Conservation (phyloP, 2,329 filamentous ascomycete genomes). For the Verticillium klebahnii region DNA sequence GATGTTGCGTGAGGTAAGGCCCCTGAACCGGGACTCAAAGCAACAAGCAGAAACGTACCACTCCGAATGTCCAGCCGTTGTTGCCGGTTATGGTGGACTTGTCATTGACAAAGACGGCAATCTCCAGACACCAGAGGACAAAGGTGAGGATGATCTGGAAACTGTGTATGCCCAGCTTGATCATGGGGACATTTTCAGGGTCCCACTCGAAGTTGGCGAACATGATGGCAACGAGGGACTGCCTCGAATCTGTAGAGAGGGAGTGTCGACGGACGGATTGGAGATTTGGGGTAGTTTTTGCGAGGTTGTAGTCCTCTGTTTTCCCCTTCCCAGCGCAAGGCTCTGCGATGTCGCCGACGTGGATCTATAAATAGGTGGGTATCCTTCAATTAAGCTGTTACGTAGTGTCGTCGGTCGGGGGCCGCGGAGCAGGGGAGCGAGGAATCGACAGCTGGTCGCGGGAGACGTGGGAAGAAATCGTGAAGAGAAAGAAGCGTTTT, state of each 20-base stretch:
- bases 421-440: not conserved
- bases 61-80: slow-evolving; percentile 59
- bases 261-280: not conserved
- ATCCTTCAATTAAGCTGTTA: not conserved
- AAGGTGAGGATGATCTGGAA: slow-evolving; percentile 50
- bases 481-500: not conserved
- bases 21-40: not conserved
- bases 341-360: not conserved
- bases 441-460: not conserved
- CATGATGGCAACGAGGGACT: slow-evolving; percentile 23
- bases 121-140: slow-evolving; percentile 54
- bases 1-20: not conserved
- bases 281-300: not conserved
- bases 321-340: not conserved
- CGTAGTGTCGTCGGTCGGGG: not conserved
- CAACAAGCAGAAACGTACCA: slow-evolving; percentile 39
- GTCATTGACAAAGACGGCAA: slow-evolving; percentile 50
- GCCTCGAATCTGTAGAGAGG: not conserved
- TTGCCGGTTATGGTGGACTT: slow-evolving; percentile 48
- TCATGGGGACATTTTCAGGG: slow-evolving; percentile 46
- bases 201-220: slow-evolving; percentile 46
- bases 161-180: slow-evolving; percentile 55
- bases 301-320: not conserved
- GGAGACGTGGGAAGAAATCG: not conserved
- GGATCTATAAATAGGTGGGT: not conserved